A percentile compares a stretch with the other conserved stretches of the same genome.
These are phyloP conservation scores for Boletus eberwhitei DNA, from an alignment of 768 basidiomycete species.

Conservation along the genomic window DNA sequence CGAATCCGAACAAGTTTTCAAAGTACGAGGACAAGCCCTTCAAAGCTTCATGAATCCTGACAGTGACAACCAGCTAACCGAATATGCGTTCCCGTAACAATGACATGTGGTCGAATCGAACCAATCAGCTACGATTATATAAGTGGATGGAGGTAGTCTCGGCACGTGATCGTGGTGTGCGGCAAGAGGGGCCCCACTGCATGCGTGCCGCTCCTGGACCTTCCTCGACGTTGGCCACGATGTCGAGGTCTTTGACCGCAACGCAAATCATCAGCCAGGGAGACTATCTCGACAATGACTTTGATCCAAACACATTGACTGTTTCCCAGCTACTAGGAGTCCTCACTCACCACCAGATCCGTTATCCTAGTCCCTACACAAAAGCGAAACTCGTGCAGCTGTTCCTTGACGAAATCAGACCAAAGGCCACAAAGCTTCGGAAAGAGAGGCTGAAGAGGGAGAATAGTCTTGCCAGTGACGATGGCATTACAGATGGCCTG, in stretches of 20 bases:
- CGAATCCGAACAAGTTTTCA: too few species aligned
- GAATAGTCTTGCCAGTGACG: conserved; percentile 73
- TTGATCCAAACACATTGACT: conserved; percentile 70
- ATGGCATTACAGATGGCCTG: conserved; percentile 79
- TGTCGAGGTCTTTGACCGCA: conserved; percentile 71
- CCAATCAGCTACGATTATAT: conserved; percentile 7
- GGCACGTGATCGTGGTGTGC: conserved; percentile 24
- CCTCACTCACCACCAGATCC: conserved; percentile 71
- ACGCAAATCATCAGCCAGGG: conserved; percentile 71
- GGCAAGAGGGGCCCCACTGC: neutral
- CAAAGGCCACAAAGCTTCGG: conserved; percentile 53
- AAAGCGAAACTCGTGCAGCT: conserved; percentile 73
- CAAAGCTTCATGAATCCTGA: too few species aligned
- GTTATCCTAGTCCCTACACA: conserved; percentile 69
- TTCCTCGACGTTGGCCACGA: conserved; percentile 32
- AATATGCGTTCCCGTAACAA: too few species aligned
- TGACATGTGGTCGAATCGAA: too few species aligned
- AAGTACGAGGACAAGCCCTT: too few species aligned
- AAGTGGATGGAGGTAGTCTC: neutral
- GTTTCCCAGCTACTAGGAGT: conserved; percentile 80
- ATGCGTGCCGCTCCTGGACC: neutral
- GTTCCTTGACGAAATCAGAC: conserved; percentile 76
- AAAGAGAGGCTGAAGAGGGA: conserved; percentile 62
- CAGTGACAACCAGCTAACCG: too few species aligned
- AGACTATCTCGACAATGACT: conserved; percentile 76